Evolutionary conservation across 2,329 filamentous ascomycete species (phyloP).

Genomic region (Talaromyces amestolkiae): DNA sequence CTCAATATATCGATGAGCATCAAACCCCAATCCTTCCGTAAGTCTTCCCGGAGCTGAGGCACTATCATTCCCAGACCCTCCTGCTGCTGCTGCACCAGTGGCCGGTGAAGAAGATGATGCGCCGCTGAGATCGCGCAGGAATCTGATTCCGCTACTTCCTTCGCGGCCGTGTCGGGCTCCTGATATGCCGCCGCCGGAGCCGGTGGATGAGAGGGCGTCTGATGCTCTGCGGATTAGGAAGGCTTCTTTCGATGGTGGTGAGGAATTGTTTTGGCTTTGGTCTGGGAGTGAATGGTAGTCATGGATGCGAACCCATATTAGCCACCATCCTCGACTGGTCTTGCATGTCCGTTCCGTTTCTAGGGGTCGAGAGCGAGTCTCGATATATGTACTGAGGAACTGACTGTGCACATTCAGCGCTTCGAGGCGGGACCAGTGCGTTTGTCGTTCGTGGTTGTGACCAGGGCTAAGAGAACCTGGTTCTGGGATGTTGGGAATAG

Average conservation of each 20-base stretch:
- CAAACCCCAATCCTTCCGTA: slow-evolving; percentile 47
- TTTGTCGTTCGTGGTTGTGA: neutral
- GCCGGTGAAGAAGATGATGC: slow-evolving; percentile 24
- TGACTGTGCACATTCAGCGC: slow-evolving; percentile 62
- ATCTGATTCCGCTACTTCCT: slow-evolving; percentile 21
- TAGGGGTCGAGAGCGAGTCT: slow-evolving; percentile 46
- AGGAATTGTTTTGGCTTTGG: neutral
- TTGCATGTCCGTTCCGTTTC: slow-evolving; percentile 63
- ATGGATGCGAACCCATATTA: slow-evolving; percentile 61
- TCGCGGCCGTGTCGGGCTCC: slow-evolving; percentile 4
- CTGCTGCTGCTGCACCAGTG: neutral
- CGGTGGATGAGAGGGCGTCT: slow-evolving; percentile 32
- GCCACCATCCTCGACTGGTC: slow-evolving; percentile 65
- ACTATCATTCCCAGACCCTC: neutral
- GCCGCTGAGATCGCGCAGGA: slow-evolving; percentile 43
- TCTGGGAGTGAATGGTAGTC: slow-evolving; percentile 7
- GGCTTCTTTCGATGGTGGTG: slow-evolving; percentile 36
- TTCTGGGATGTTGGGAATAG: slow-evolving; percentile 63
- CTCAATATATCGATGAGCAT: slow-evolving; percentile 49
- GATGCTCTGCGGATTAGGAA: slow-evolving; percentile 48
- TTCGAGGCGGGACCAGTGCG: slow-evolving; percentile 55
- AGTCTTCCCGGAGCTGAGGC: slow-evolving; percentile 34
- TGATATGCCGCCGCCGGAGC: neutral
- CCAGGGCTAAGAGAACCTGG: slow-evolving; percentile 35
- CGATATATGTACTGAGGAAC: slow-evolving; percentile 56